Evolutionary conservation across 2,329 filamentous ascomycete species (phyloP), one percentile per base, ranked within the genome.

Genomic region (Penicillium sp.): DNA sequence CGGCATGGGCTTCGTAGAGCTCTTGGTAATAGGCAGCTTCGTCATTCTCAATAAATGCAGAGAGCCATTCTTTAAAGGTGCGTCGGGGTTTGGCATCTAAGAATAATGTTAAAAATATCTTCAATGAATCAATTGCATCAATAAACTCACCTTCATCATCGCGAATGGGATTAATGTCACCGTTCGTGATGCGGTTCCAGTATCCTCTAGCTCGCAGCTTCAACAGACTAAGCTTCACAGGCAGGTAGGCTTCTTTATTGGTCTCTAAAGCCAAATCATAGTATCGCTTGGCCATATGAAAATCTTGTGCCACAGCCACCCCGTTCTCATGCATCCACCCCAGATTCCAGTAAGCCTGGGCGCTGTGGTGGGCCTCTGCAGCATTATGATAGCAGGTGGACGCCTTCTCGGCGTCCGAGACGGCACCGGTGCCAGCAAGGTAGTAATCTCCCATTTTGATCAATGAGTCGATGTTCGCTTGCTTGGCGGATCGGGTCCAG

Each of bases 301-400:
- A 99, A 70, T 99, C 94, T 71, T 99, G 94, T 52, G 89, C 88
- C 20, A 97, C 84, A 2, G 92, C 91, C 48, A 97, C 82, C 7
- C 94, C 94, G 68, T 97, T 97, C 75, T 99, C 94, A 69, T 99
- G 92, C 93, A 99, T 97, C 94, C 94, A 99, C 5, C 94, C 95
- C 14, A 99, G 80, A 67, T 99, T 97, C 84, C 92, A 99, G 54
- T 97, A 85, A 14, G 95, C 94, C 75, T 99, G 95, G 2, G 93
- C 94, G 65, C 91, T 96, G 69, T 92, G 89, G 64, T 93, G 87
- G 56, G 89, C 92, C 69, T 99, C 94, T 0, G 92, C 92, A 1
- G 94, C 94, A 4, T 90, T 89, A 51, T 89, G 88, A 67, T 99
- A 99, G 77, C 94, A 99, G 43, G 89, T 87, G 0, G 92, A 92